Conservation (phyloP, 805 yeast species). For the Starmerella apis region DNA sequence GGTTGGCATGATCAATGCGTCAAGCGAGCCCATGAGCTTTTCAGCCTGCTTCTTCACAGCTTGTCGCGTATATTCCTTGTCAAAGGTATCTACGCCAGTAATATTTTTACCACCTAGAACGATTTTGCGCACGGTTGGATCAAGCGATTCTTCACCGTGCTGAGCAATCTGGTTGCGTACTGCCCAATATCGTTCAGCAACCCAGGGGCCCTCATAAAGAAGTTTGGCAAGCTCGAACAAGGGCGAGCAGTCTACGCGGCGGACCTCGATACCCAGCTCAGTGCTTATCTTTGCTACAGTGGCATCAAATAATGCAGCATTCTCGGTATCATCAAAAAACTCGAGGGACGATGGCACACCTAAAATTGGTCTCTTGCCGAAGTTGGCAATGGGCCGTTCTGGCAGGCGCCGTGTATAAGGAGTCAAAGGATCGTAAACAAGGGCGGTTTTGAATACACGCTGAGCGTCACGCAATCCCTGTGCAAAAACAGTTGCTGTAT, state of each 20-base stretch:
- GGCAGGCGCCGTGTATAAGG: conserved; percentile 77
- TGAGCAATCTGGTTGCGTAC: conserved; percentile 55
- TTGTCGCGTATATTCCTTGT: conserved; percentile 77
- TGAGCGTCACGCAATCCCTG: conserved; percentile 76
- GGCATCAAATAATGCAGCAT: conserved; percentile 53
- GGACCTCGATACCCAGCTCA: conserved; percentile 48
- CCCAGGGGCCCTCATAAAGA: conserved; percentile 98
- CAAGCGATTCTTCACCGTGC: conserved; percentile 60
- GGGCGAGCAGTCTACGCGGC: conserved; percentile 60
- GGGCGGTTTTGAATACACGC: conserved; percentile 56
- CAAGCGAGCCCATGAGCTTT: conserved; percentile 45
- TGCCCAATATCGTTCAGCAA: conserved; percentile 86
- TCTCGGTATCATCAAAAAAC: conserved; percentile 76
- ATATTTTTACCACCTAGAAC: conserved; percentile 68
- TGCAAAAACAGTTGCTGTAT: conserved; percentile 81
- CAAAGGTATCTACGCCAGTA: conserved; percentile 74
- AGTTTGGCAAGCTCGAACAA: conserved; percentile 73
- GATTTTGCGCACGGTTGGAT: conserved; percentile 71
- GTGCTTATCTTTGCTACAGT: conserved; percentile 49
- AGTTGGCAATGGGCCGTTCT: conserved; percentile 48
- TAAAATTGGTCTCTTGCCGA: conserved; percentile 49
- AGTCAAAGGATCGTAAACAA: conserved; percentile 61
- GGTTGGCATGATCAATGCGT: conserved; percentile 81
- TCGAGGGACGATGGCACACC: conserved; percentile 57
- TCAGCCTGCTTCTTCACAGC: conserved; percentile 59